phyloP scores from a whole-genome alignment of 2,329 filamentous ascomycete species.

The Fusarium sp. region DNA sequence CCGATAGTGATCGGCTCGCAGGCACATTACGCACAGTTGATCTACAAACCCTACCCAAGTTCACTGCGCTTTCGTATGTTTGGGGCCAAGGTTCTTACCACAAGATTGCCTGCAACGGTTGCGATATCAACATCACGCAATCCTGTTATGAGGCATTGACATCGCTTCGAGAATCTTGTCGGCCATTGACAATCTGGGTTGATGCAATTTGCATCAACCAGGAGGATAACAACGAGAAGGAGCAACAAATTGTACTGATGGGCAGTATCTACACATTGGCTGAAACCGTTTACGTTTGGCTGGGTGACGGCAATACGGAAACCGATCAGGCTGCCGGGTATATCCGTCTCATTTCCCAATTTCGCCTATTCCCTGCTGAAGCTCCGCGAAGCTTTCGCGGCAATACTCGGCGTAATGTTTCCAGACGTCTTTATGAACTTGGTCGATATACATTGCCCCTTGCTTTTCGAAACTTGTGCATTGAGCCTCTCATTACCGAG shows the following conservation, averaged over 20 bases:
- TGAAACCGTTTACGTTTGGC: background rate
- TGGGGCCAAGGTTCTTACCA: rapidly evolving
- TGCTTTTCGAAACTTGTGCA: background rate
- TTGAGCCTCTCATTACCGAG: no score
- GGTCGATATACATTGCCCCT: background rate
- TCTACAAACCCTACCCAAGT: background rate
- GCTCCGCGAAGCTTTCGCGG: rapidly evolving
- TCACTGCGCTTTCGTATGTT: background rate
- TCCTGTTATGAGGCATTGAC: background rate
- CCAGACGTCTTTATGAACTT: rapidly evolving
- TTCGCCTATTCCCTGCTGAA: rapidly evolving
- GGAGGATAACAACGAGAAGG: background rate
- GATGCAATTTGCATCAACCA: background rate
- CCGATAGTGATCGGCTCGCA: background rate
- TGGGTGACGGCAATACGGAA: background rate
- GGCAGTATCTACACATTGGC: background rate
- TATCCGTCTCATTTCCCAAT: no score
- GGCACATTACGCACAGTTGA: background rate
- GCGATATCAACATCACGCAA: background rate
- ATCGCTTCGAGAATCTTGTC: background rate
- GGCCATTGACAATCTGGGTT: background rate
- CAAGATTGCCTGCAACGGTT: background rate
- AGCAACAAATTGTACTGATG: background rate
- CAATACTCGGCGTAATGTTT: rapidly evolving
- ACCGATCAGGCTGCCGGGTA: background rate